Evolutionary conservation across 192 early-diverging fungal species (phyloP).

Genomic region (Coemansia sp.): DNA sequence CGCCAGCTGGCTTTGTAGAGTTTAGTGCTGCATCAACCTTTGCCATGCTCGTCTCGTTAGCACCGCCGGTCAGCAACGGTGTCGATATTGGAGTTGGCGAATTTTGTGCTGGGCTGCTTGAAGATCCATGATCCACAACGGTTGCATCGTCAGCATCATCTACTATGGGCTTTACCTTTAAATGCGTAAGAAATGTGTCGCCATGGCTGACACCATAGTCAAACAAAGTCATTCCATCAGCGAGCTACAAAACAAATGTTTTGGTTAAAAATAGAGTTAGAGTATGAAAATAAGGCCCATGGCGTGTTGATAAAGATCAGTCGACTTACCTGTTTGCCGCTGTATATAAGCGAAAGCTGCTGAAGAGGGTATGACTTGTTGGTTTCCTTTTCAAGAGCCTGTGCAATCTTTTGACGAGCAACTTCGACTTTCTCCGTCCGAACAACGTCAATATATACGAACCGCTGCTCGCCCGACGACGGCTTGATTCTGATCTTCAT

Average conservation of each 20-base stretch:
- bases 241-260: slow-evolving; percentile 16
- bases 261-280: not conserved
- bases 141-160: not conserved
- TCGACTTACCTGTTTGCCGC: not conserved
- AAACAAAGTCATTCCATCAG: slow-evolving; percentile 44
- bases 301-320: not conserved
- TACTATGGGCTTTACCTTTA: slow-evolving; percentile 6
- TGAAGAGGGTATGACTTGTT: not conserved
- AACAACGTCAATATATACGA: not conserved
- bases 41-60: not conserved
- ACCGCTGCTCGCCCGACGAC: not conserved
- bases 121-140: not conserved
- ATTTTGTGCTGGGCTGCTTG: not conserved
- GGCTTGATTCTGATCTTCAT: not conserved
- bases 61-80: not conserved
- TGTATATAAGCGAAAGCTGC: slow-evolving; percentile 4
- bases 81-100: not conserved
- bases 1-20: not conserved
- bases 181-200: slow-evolving; percentile 21
- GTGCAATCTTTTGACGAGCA: not conserved
- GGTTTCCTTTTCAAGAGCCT: not conserved
- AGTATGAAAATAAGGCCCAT: not conserved
- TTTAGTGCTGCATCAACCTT: not conserved
- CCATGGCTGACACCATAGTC: slow-evolving; percentile 45
- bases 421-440: not conserved